A percentile compares a stretch with the other conserved stretches of the same genome.
phyloP scores from a whole-genome alignment of 345 rosid species.

The Heritiera littoralis region DNA sequence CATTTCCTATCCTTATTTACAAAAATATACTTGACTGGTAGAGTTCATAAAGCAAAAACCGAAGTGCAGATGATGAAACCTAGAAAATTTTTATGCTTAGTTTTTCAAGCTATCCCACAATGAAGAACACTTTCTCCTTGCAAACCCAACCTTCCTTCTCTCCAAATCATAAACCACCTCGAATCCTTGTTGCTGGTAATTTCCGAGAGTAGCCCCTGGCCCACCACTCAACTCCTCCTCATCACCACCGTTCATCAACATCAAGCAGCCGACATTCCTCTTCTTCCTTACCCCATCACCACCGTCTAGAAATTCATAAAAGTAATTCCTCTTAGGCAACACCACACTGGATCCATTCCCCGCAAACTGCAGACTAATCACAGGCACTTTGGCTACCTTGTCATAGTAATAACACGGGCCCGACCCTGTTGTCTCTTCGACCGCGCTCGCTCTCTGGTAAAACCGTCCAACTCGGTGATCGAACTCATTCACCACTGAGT shows the following conservation, averaged over 20 bases:
- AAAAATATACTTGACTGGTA: slow-evolving; percentile 8
- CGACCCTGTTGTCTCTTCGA: slow-evolving; percentile 71
- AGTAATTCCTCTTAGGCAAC: slow-evolving; percentile 80
- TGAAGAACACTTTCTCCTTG: slow-evolving; percentile 77
- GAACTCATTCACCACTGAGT: slow-evolving; percentile 64
- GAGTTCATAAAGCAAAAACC: slow-evolving; percentile 23
- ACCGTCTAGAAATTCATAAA: slow-evolving; percentile 72
- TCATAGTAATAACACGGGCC: slow-evolving; percentile 71
- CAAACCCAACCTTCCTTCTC: slow-evolving; percentile 76
- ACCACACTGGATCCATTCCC: slow-evolving; percentile 73
- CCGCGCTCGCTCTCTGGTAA: slow-evolving; percentile 53
- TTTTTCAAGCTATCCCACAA: slow-evolving; percentile 69
- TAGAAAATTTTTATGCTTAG: slow-evolving; percentile 19
- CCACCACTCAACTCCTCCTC: slow-evolving; percentile 75
- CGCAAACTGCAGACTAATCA: slow-evolving; percentile 56
- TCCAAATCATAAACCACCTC: slow-evolving; percentile 90
- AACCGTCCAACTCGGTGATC: slow-evolving; percentile 55
- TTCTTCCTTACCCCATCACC: slow-evolving; percentile 44
- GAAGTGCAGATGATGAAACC: slow-evolving; percentile 21
- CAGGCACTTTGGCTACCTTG: slow-evolving; percentile 49
- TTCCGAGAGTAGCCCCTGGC: slow-evolving; percentile 77
- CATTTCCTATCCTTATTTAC: no score
- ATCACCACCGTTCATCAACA: slow-evolving; percentile 93
- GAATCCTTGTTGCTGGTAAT: slow-evolving; percentile 94
- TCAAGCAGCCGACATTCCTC: slow-evolving; percentile 74